Conservation (phyloP, 805 yeast species). For the Scheffersomyces spartinae region DNA sequence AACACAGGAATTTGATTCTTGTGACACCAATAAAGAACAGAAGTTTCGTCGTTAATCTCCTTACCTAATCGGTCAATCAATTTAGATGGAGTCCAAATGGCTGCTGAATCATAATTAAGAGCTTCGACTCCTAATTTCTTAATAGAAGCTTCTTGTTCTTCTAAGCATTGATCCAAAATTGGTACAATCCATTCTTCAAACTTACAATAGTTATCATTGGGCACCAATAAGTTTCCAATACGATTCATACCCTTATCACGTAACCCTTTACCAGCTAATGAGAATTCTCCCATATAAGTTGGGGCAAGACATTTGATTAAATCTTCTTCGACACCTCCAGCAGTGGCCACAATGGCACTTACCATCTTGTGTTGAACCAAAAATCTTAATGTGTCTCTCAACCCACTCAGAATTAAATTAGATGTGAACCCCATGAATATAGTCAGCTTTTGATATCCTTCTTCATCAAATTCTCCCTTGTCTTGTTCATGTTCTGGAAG, state of each 20-base stretch:
- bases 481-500: slow-evolving; percentile 52
- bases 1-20: slow-evolving; percentile 92
- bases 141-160: slow-evolving; percentile 73
- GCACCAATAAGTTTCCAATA: slow-evolving; percentile 93
- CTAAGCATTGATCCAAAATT: slow-evolving; percentile 71
- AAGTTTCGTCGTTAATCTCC: slow-evolving; percentile 87
- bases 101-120: slow-evolving; percentile 49
- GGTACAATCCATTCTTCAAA: slow-evolving; percentile 99
- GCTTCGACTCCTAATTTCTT: slow-evolving; percentile 36
- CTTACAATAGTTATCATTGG: slow-evolving; percentile 94
- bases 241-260: slow-evolving; percentile 96
- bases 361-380: slow-evolving; percentile 92
- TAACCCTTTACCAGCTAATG: slow-evolving; percentile 65
- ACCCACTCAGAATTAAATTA: slow-evolving; percentile 87
- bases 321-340: slow-evolving; percentile 98
- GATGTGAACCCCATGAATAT: slow-evolving; percentile 95
- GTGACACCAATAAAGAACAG: slow-evolving; percentile 96
- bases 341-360: slow-evolving; percentile 90
- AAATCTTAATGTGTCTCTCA: slow-evolving; percentile 80
- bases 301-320: slow-evolving; percentile 94
- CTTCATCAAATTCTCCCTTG: slow-evolving; percentile 70
- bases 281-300: slow-evolving; percentile 87
- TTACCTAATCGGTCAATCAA: slow-evolving; percentile 89
- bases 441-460: slow-evolving; percentile 75
- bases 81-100: slow-evolving; percentile 91